phyloP scores from a whole-genome alignment of 768 basidiomycete genomes.

The Termitomyces sp. region DNA sequence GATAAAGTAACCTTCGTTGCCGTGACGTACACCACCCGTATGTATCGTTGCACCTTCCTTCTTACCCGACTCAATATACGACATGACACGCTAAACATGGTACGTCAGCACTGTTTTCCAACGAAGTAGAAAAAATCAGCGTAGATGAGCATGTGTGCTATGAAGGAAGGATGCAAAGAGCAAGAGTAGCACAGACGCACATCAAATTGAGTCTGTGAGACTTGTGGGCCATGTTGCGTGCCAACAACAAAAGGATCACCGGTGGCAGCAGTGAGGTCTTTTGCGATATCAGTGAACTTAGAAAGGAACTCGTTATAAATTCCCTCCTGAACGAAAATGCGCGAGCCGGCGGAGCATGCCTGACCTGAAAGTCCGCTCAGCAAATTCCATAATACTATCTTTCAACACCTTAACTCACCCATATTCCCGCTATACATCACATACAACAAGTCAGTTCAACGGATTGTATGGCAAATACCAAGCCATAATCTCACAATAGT shows the following conservation, averaged over 20 bases:
- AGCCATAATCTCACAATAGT: conserved; percentile 52
- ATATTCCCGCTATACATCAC: conserved; percentile 15
- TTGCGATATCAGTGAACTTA: conserved; percentile 46
- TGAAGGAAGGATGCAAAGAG: background rate
- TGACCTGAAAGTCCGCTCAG: conserved; percentile 31
- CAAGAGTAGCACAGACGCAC: conserved; percentile 31
- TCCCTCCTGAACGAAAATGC: conserved; percentile 76
- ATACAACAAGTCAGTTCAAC: background rate
- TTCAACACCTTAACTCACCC: conserved; percentile 28
- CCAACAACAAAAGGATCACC: conserved; percentile 60
- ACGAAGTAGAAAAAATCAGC: background rate
- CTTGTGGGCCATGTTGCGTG: conserved; percentile 68
- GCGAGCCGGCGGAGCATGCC: conserved; percentile 78
- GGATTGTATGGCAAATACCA: background rate
- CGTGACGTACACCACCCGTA: conserved; percentile 54
- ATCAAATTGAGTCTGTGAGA: conserved; percentile 64
- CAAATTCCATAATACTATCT: background rate
- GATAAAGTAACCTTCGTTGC: conserved; percentile 65
- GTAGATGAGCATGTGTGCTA: background rate
- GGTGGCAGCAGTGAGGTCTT: conserved; percentile 37
- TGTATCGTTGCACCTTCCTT: conserved; percentile 61
- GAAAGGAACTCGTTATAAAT: conserved; percentile 78
- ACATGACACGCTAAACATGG: conserved; percentile 53
- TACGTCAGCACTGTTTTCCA: background rate
- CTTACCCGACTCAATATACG: conserved; percentile 72